Conservation (phyloP, 345 rosid species). For the Clausena lansium region DNA sequence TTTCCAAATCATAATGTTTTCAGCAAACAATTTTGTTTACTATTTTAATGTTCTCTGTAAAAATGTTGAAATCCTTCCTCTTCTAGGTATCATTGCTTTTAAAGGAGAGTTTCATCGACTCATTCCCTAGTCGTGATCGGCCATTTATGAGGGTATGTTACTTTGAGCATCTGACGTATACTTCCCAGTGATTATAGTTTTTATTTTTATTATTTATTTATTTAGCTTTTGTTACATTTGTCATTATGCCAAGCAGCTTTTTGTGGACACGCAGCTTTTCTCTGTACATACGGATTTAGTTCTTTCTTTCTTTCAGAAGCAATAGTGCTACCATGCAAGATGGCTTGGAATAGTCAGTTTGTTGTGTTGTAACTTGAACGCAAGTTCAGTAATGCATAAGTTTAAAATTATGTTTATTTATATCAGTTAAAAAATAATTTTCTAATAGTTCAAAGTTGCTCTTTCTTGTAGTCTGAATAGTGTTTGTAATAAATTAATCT, state of each 20-base stretch:
- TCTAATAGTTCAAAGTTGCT: conserved; percentile 2
- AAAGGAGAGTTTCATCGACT: conserved; percentile 89
- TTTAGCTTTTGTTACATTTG: background rate
- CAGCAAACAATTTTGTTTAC: background rate
- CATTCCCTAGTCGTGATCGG: conserved; percentile 76
- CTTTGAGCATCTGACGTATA: background rate
- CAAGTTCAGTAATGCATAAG: conserved; percentile 26
- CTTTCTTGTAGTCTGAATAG: background rate
- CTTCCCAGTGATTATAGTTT: background rate
- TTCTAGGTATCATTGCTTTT: conserved; percentile 82
- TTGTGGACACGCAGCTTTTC: conserved; percentile 94
- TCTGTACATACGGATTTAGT: conserved; percentile 93
- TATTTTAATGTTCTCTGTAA: background rate
- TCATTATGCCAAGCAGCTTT: conserved; percentile 43
- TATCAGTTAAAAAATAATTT: background rate
- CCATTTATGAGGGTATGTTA: conserved; percentile 79
- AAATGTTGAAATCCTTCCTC: conserved; percentile 10
- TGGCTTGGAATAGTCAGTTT: conserved; percentile 10
- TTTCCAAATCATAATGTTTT: background rate
- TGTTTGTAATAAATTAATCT: background rate
- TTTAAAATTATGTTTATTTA: conserved; percentile 4
- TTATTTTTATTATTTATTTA: background rate
- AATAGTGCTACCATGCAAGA: conserved; percentile 33
- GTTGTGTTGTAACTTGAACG: conserved; percentile 27
- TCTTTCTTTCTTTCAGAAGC: conserved; percentile 91